Percentiles rank a stretch among this genome's conserved stretches.
phyloP scores from a whole-genome alignment of 352 stramenopile species.

The Pythium folliculosum region DNA sequence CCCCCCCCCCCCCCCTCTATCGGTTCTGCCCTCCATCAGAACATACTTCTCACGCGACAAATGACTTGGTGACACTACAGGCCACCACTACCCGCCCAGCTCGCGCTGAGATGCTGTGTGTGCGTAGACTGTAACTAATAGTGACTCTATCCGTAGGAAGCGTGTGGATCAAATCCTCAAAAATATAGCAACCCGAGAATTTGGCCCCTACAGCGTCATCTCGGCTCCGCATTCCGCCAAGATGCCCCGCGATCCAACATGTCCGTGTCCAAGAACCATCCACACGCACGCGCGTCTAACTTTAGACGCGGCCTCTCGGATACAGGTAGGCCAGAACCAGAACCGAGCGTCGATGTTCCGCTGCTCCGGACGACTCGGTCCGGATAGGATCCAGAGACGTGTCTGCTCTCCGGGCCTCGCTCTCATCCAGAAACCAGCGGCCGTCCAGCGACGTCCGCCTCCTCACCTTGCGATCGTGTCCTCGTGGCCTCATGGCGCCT shows the following conservation, averaged over 20 bases:
- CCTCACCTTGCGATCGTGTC: background rate
- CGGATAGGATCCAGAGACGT: constrained; percentile 8
- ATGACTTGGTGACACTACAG: constrained; percentile 1
- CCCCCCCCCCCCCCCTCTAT: background rate
- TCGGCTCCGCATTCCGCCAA: background rate
- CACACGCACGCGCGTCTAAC: background rate
- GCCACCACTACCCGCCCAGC: constrained; percentile 23
- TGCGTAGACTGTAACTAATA: constrained; percentile 21
- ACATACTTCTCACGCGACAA: background rate
- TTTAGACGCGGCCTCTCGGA: background rate
- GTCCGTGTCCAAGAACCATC: background rate
- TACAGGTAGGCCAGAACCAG: background rate
- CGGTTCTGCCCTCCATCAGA: too few relatives aligned
- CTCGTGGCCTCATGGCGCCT: background rate
- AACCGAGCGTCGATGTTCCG: background rate
- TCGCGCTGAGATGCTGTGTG: constrained; percentile 13
- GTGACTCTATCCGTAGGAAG: constrained; percentile 10
- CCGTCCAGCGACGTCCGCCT: background rate
- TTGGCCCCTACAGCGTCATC: background rate
- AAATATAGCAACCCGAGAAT: background rate
- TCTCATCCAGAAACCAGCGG: background rate
- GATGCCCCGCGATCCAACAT: background rate
- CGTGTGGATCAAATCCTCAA: background rate
- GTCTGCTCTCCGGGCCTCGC: background rate
- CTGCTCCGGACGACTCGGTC: background rate